Evolutionary conservation across 2,329 filamentous ascomycete genomes (phyloP), one percentile per base, ranked within the genome.

Genomic region (Fusarium bulbicola): DNA sequence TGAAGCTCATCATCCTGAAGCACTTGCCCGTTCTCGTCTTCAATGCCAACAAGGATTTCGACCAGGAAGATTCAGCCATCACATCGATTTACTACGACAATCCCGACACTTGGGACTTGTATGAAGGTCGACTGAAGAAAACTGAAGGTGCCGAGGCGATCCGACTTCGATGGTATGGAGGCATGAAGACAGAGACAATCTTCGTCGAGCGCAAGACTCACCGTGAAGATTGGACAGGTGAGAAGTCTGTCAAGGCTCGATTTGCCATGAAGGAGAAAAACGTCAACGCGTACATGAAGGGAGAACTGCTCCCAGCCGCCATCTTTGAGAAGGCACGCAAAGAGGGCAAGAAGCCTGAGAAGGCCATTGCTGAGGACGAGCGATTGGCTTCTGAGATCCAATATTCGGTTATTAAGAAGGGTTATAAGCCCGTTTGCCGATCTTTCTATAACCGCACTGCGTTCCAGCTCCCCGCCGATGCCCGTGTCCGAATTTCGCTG

Each of bases 1-100:
- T 99, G 70, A 99, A 99, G 86, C 91, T 99, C 82, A 95, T 99
- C 80, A 95, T 99, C 79, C 87, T 99, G 59, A 98, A 99, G 86
- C 96, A 99, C 85, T 87, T 99, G 71, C 96, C 96, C 1, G 96
- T 99, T 14, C 88, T 99, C 21, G 96, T 99, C 16, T 99, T 98
- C 87, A 99, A 98, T 80, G 89, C 95, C 20, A 97, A 92, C 86
- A 99, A 99, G 82, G 95, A 98, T 78, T 99, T 98, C 75, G 94
- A 97, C 73, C 88, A 89, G 62, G 91, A 94, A 74, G 96, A 99
- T 80, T 92, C 94, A 10, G 96, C 96, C 72, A 99, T 99, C 79
- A 97, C 96, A 1, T 99, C 96, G 53, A 98, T 99, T 77, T 99
- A 99, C 86, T 99, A 94, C 81, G 96, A 99, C 81, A 99, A 98